phyloP scores from a whole-genome alignment of 2,329 filamentous ascomycete genomes.

The Chrysoporthe cubensis region DNA sequence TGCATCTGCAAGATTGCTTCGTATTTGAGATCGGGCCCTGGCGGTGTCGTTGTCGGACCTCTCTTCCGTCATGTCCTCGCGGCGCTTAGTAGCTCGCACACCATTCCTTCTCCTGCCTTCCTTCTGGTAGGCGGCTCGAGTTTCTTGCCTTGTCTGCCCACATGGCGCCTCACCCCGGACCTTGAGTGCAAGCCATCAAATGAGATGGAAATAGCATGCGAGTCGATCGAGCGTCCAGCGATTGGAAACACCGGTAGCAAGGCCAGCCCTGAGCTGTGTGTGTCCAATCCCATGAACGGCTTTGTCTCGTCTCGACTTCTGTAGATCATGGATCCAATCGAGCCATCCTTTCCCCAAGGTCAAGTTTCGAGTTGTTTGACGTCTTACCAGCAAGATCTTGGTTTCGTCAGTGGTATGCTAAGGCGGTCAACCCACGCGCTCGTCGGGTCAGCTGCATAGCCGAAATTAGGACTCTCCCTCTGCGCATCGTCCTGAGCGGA shows the following conservation, averaged over 20 bases:
- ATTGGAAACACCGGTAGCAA: slow-evolving; percentile 22
- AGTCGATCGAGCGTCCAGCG: slow-evolving; percentile 12
- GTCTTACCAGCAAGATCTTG: slow-evolving; percentile 12
- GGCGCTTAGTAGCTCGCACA: not conserved
- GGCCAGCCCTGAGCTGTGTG: slow-evolving; percentile 9
- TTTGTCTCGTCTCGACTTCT: slow-evolving; percentile 27
- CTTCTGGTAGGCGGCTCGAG: not conserved
- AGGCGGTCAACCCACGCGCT: not conserved
- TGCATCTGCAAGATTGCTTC: slow-evolving; percentile 1
- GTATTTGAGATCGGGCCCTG: not conserved
- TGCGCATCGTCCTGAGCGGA: slow-evolving; percentile 7
- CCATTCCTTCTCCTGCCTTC: too few relatives aligned
- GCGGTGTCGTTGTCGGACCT: not conserved
- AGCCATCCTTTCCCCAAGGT: slow-evolving; percentile 10
- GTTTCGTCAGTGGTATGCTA: not conserved
- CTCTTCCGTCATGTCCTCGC: not conserved
- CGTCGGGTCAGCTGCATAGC: slow-evolving; percentile 15
- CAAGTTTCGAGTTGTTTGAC: slow-evolving; percentile 25
- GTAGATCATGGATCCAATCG: slow-evolving; percentile 22
- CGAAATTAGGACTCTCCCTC: slow-evolving; percentile 12
- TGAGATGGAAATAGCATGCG: slow-evolving; percentile 16
- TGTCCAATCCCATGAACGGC: slow-evolving; percentile 19
- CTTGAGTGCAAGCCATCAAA: not conserved
- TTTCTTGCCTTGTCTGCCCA: not conserved
- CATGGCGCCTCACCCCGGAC: not conserved